A percentile compares a stretch with the other conserved stretches of the same genome.
phyloP scores from a whole-genome alignment of 108 stramenopile genomes.

The Skeletonema menzelii region DNA sequence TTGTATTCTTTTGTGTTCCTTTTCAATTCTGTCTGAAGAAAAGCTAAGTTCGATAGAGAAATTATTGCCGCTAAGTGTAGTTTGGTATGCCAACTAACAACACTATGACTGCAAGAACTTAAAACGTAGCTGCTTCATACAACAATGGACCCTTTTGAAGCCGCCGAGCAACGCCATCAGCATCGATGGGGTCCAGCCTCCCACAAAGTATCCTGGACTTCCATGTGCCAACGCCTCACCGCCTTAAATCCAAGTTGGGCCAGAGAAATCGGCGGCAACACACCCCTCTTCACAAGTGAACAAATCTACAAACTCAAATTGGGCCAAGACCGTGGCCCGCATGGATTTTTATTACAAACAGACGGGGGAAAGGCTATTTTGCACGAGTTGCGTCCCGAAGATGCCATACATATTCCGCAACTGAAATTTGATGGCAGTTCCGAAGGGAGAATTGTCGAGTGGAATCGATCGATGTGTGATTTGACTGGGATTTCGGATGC shows the following conservation, averaged over 20 bases:
- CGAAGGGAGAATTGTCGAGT: neutral
- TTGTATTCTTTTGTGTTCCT: no score
- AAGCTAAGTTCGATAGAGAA: no score
- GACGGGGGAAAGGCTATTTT: neutral
- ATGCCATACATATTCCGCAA: neutral
- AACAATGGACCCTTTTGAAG: no score
- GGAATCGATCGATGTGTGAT: neutral
- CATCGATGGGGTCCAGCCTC: neutral
- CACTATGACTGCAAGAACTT: no score
- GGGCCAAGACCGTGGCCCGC: no score
- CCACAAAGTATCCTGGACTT: neutral
- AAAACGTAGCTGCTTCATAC: no score
- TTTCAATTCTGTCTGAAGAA: no score
- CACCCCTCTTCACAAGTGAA: neutral
- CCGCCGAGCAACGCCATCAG: no score
- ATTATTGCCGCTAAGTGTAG: no score
- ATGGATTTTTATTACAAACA: no score
- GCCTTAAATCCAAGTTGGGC: neutral
- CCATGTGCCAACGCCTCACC: neutral
- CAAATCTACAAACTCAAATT: neutral
- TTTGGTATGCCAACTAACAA: no score
- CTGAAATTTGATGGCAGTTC: neutral
- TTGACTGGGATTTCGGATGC: neutral
- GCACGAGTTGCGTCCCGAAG: neutral
- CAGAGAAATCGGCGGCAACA: neutral